Evolutionary conservation across 148 eudicot genomes (phyloP), one percentile per base, ranked within the genome.

Genomic region (Camellia sinensis): DNA sequence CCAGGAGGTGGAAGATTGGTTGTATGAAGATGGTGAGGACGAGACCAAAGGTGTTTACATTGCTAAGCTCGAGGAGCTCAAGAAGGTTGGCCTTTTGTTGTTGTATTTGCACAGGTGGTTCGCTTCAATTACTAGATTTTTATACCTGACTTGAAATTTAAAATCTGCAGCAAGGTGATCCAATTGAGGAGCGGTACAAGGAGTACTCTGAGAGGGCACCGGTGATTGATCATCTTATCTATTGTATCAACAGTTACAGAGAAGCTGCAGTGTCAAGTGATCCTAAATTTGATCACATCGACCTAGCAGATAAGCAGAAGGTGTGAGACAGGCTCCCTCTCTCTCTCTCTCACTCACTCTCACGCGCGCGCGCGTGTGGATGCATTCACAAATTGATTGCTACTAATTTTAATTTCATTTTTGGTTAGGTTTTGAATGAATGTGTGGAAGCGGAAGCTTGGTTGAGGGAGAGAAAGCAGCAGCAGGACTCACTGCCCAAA

Each of bases 1-100:
- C 78, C 98, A 95, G 81, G 89, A 90, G 83, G 90, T 88, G 17
- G 98, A 95, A 83, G 98, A 95, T 75, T 95, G 98, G 98, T 86
- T 95, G 79, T 95, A 95, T 79, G 98, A 93, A 82, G 98, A 93
- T 71, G 98, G 98, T 2, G 98, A 95, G 83, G 97, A 95, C 80
- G 97, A 95, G 82, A 95, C 91, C 21, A 93, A 91, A 82, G 97
- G 97, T 44, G 97, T 95, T 7, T 95, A 95, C 74, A 75, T 89
- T 81, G 98, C 97, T 15, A 95, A 93, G 87, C 94, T 95, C 83
- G 96, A 93, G 59, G 98, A 95, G 82, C 92, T 95, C 78, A 95
- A 91, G 80, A 93, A 89, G 98, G 98, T 90, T 60, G 52, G 57
- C 74, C 29, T 17, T 53, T 54, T 72, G 66, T 67, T 62, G 17